A percentile compares a stretch with the other conserved stretches of the same genome.
Evolutionary conservation across 1,139 yeast genomes (phyloP).

Genomic region (Arxiozyma slooffiae): DNA sequence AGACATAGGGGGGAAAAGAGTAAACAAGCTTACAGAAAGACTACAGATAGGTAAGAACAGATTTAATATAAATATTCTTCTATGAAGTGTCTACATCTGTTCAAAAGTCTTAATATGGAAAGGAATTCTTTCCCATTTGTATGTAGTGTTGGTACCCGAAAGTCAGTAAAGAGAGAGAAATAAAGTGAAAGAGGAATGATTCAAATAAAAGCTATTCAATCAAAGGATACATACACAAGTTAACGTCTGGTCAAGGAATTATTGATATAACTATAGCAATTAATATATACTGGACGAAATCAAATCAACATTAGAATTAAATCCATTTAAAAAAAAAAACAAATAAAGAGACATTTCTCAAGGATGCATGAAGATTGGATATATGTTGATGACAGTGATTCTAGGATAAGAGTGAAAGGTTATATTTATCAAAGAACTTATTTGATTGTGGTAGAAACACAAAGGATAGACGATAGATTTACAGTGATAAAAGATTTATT

Average conservation of each 20-base stretch:
- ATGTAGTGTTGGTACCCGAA: neutral
- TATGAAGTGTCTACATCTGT: too few species aligned
- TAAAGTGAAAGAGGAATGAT: conserved; percentile 1
- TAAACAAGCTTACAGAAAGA: too few species aligned
- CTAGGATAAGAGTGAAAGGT: conserved; percentile 42
- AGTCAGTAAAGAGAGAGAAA: neutral
- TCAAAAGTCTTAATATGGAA: too few species aligned
- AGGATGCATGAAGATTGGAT: conserved; percentile 8
- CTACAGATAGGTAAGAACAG: too few species aligned
- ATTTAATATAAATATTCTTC: too few species aligned
- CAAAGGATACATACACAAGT: conserved; percentile 45
- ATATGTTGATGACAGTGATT: conserved; percentile 16
- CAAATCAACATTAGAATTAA: conserved; percentile 31
- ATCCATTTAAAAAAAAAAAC: conserved; percentile 21
- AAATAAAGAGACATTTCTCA: conserved; percentile 7
- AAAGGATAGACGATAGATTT: conserved; percentile 66
- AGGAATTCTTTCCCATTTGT: neutral
- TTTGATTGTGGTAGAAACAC: conserved; percentile 67
- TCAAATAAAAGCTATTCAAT: conserved; percentile 15
- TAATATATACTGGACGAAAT: conserved; percentile 53
- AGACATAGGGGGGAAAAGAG: too few species aligned
- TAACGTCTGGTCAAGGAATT: conserved; percentile 91
- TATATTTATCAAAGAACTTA: conserved; percentile 61
- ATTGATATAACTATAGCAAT: conserved; percentile 65
- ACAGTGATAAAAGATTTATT: conserved; percentile 69